Evolutionary conservation across 805 yeast species (phyloP).

Genomic region (Wickerhamiella occidentalis): DNA sequence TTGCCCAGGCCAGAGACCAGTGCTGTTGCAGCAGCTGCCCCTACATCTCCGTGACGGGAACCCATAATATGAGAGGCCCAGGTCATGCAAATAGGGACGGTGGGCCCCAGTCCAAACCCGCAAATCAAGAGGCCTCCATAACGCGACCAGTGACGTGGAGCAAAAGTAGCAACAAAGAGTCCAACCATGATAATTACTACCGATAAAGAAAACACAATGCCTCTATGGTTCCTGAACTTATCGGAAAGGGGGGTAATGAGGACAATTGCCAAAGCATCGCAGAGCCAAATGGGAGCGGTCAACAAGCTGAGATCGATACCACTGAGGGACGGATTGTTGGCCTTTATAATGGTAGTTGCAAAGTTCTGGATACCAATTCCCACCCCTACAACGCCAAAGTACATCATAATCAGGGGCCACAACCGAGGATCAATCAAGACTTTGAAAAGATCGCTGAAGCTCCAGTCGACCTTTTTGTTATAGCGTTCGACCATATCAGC

Average conservation of each 20-base stretch:
- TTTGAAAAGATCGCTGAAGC: slow-evolving; percentile 41
- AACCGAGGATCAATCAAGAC: slow-evolving; percentile 52
- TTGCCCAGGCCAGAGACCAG: slow-evolving; percentile 78
- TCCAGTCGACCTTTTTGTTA: slow-evolving; percentile 39
- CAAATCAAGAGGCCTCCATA: slow-evolving; percentile 72
- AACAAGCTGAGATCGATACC: slow-evolving; percentile 62
- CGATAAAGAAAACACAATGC: slow-evolving; percentile 49
- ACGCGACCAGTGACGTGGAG: slow-evolving; percentile 58
- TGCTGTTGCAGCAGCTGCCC: slow-evolving; percentile 73
- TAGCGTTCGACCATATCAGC: slow-evolving; percentile 48
- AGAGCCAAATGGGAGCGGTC: slow-evolving; percentile 85
- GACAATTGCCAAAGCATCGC: slow-evolving; percentile 65
- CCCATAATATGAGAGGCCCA: slow-evolving; percentile 68
- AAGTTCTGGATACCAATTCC: slow-evolving; percentile 78
- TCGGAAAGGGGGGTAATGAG: slow-evolving; percentile 73
- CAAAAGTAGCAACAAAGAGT: slow-evolving; percentile 62
- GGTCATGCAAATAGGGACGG: slow-evolving; percentile 81
- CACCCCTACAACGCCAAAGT: slow-evolving; percentile 87
- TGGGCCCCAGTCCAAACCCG: slow-evolving; percentile 83
- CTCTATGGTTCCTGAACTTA: slow-evolving; percentile 45
- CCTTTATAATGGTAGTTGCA: slow-evolving; percentile 63
- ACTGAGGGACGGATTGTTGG: slow-evolving; percentile 48
- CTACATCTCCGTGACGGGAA: slow-evolving; percentile 65
- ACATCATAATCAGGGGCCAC: slow-evolving; percentile 78
- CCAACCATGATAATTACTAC: slow-evolving; percentile 62